Evolutionary conservation across 345 rosid genomes (phyloP), one percentile per base, ranked within the genome.

Genomic region (Linum lewisii): DNA sequence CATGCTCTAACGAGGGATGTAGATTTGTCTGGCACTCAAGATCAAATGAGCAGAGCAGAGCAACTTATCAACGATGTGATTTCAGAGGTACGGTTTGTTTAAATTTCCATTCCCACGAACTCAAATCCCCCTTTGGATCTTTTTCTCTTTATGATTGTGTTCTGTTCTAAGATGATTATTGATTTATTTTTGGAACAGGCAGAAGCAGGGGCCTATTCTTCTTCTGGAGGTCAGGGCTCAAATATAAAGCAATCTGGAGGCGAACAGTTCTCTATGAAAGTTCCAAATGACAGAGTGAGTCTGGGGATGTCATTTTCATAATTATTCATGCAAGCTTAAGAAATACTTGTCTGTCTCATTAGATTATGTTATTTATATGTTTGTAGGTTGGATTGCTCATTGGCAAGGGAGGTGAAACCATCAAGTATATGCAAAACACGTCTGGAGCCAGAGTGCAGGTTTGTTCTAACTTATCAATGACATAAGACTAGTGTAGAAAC

Each of bases 321-420:
- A 25, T 4, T 14, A 19, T 54, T 26, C 2, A 14, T 61, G 49
- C 22, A 1, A 8, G 9, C 53, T 14, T 34, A 26, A 23, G 6
- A 23, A 25, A 36, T 36, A 53, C 44, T 25, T 7, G 4, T 15
- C 52, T 49, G 2, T 42, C 4, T 69, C 52, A 34, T 13, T 51
- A 16, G 19, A 51, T 42, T 51, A 16, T 42, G 4, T 37, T 58
- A 26, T 57, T 5, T 14, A 50, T 47, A 58, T 14, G 25, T 6
- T 53, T 62, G 58, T 54, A 69, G 73, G 73, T 69, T 32, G 73
- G 73, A 15, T 63, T 69, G 64, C 60, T 69, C 25, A 69, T 69
- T 63, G 73, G 73, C 34, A 69, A 69, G 56, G 64, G 73, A 21
- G 73, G 73, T 19, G 73, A 69, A 29, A 69, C 73, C 24, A 69